Evolutionary conservation across 768 basidiomycete genomes (phyloP).

Genomic region (Xanthoconium stramineum): DNA sequence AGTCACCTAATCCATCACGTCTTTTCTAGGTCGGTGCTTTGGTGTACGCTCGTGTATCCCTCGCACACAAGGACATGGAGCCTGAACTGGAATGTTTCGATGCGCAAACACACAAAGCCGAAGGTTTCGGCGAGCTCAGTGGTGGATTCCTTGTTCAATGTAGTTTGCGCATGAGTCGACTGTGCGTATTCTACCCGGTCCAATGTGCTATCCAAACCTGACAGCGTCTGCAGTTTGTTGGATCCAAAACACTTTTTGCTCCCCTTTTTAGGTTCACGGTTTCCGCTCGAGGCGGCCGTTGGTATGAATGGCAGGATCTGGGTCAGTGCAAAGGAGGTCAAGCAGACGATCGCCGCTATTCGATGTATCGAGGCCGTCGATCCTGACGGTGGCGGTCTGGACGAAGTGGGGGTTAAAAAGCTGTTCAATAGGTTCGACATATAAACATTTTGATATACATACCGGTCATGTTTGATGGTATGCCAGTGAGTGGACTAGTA

Average conservation of each 20-base stretch:
- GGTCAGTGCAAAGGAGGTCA: constrained; percentile 72
- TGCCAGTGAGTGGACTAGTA: neutral
- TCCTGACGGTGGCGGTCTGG: constrained; percentile 65
- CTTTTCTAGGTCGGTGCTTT: constrained; percentile 74
- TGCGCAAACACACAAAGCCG: constrained; percentile 85
- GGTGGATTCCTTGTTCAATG: constrained; percentile 81
- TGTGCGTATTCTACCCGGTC: constrained; percentile 47
- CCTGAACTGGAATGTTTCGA: constrained; percentile 97
- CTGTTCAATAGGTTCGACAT: constrained; percentile 49
- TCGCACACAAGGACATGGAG: constrained; percentile 97
- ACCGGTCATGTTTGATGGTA: neutral
- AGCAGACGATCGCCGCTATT: constrained; percentile 69
- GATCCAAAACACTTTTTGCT: constrained; percentile 81
- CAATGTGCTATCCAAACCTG: constrained; percentile 2
- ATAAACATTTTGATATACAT: constrained; percentile 16
- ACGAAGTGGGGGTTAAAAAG: constrained; percentile 47
- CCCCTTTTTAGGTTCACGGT: constrained; percentile 71
- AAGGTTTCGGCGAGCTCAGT: constrained; percentile 91
- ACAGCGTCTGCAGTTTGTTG: constrained; percentile 53
- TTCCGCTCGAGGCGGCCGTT: constrained; percentile 85
- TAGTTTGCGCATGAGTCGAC: constrained; percentile 81
- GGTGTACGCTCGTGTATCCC: constrained; percentile 87
- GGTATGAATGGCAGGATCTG: constrained; percentile 93
- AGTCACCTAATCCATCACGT: constrained; percentile 4
- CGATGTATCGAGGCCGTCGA: constrained; percentile 83